Percentiles rank a stretch among this genome's conserved stretches.
phyloP scores from a whole-genome alignment of 176 grass and related monocot genomes.

The Zizania latifolia region DNA sequence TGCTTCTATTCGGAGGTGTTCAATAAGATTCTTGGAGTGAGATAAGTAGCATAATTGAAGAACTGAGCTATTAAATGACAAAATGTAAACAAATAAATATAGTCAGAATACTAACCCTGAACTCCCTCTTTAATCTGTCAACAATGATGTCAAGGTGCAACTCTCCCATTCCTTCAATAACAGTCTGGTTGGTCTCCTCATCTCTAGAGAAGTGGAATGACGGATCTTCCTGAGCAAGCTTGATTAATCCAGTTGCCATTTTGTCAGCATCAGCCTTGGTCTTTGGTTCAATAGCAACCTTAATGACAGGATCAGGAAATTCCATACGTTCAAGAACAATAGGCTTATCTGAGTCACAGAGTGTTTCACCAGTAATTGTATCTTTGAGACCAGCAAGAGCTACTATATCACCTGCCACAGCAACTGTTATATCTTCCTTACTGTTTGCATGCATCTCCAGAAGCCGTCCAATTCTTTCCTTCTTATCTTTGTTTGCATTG shows the following conservation, averaged over 20 bases:
- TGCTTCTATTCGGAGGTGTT: not conserved
- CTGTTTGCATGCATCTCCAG: slow-evolving; percentile 99
- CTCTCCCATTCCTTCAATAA: slow-evolving; percentile 99
- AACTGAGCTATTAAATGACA: not conserved
- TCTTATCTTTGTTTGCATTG: slow-evolving; percentile 96
- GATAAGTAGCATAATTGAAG: not conserved
- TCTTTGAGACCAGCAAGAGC: slow-evolving; percentile 94
- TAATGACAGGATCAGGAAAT: slow-evolving; percentile 98
- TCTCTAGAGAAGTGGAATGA: slow-evolving; percentile 99
- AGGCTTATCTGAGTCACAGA: slow-evolving; percentile 67
- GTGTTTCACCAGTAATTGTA: slow-evolving; percentile 94
- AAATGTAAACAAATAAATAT: not conserved
- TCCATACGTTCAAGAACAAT: slow-evolving; percentile 97
- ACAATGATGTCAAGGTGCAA: slow-evolving; percentile 98
- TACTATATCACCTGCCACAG: slow-evolving; percentile 86
- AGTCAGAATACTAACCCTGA: slow-evolving; percentile 58
- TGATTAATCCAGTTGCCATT: slow-evolving; percentile 82
- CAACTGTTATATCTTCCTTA: slow-evolving; percentile 79
- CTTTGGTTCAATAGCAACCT: slow-evolving; percentile 98
- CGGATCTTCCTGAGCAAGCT: slow-evolving; percentile 94
- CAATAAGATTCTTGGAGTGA: not conserved
- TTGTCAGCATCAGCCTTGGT: slow-evolving; percentile 98
- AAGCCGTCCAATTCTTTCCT: slow-evolving; percentile 93
- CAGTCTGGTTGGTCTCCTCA: slow-evolving; percentile 96
- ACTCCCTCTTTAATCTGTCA: slow-evolving; percentile 86